Base-by-base conservation (phyloP, 2,329 filamentous ascomycete genomes). In the Diaporthe caulivora region DNA sequence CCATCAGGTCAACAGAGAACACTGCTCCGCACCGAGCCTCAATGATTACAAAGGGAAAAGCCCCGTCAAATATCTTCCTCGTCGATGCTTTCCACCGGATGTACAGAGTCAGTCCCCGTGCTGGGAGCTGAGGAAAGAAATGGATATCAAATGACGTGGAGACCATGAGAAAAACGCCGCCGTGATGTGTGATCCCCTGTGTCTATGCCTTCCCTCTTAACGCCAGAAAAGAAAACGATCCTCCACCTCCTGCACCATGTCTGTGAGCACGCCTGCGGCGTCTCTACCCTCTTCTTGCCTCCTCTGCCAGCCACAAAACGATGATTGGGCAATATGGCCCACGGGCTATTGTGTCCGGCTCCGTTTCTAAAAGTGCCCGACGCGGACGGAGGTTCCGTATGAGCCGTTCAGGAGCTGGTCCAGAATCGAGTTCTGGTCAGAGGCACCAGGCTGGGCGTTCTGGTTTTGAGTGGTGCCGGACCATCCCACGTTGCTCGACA, bases 401-500 rank as follows among this genome's bases (percentile, higher is more conserved):
- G 87, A 86, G 57, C 90, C 90, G 74, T 87, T 90, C 77, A 92
- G 85, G 40, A 92, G 83, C 80, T 92, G 90, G 79, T 90, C 89
- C 40, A 91, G 84, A 58, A 92, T 91, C 15, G 90, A 92, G 77
- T 85, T 85, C 55, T 86, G 84, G 53, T 90, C 87, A 29, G 83
- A 80, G 42, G 80, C 67, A 37, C 76, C 72, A 21, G 67, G 75
- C 42, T 76, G 70, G 53, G 78, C 72, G 68, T 78, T 81, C 54
- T 71, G 74, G 40, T 62, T 62, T 24, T 80, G 73, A 69, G 81
- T 82, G 11, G 81, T 77, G 15, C 89, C 91, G 87, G 95, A 94
- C 94, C 95, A 98, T 54, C 93, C 93, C 37, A 97, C 86, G 75
- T 92, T 92, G 49, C 87, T 87, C 21, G 91, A 88, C 83, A 98